Evolutionary conservation across 768 basidiomycete genomes (phyloP).

Genomic region (Hemileccinum impolitum): DNA sequence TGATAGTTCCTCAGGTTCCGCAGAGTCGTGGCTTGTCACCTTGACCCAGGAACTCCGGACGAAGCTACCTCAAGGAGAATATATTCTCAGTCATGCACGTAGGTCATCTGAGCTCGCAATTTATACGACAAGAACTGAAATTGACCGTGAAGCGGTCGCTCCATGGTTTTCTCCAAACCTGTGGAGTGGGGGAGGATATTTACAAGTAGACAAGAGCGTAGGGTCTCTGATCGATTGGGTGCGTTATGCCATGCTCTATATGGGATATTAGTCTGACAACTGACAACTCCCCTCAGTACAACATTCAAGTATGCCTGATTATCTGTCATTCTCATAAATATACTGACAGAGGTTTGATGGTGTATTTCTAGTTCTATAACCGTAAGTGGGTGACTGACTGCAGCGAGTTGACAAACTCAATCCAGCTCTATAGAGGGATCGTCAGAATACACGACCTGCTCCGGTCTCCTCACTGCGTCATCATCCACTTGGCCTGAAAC

Average conservation of each 20-base stretch:
- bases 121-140: background rate
- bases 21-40: conserved; percentile 30
- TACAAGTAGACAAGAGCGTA: conserved; percentile 35
- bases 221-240: conserved; percentile 46
- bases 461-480: conserved; percentile 51
- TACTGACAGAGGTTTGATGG: background rate
- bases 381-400: conserved; percentile 11
- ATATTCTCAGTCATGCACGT: conserved; percentile 35
- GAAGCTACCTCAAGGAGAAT: conserved; percentile 28
- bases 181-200: conserved; percentile 40
- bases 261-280: background rate
- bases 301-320: conserved; percentile 32
- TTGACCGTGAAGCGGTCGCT: conserved; percentile 34
- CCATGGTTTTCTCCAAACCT: conserved; percentile 37
- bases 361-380: conserved; percentile 19
- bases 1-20: conserved; percentile 30
- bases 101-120: conserved; percentile 5
- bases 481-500: conserved; percentile 57
- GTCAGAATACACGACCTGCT: conserved; percentile 59
- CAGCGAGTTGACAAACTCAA: background rate
- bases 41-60: conserved; percentile 30
- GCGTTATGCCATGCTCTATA: background rate
- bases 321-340: background rate
- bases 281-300: conserved; percentile 30
- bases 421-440: conserved; percentile 43